These are phyloP conservation scores for Corylus heterophylla DNA, from an alignment of 306 rosid genomes.

Conservation along the genomic window DNA sequence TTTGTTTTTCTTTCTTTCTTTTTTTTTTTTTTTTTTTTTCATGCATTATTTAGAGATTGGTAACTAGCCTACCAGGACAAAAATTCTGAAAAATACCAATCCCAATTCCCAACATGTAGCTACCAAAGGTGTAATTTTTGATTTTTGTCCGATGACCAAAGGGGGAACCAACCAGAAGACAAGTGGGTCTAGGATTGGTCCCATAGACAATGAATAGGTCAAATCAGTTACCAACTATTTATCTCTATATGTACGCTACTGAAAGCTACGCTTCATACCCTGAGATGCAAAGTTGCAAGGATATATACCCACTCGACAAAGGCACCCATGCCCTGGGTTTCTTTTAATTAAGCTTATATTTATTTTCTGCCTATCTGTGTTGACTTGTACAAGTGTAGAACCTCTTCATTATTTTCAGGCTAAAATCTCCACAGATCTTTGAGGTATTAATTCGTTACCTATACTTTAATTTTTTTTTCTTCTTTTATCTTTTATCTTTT, in stretches of 20 bases:
- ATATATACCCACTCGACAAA: background rate
- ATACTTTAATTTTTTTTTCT: no score
- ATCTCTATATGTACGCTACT: background rate
- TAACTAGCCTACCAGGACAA: background rate
- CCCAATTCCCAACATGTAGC: background rate
- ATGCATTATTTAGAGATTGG: background rate
- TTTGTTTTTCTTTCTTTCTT: no score
- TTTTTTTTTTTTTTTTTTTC: background rate
- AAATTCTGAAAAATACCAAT: background rate
- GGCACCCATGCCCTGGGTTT: background rate
- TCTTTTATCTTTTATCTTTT: no score
- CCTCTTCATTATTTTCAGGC: background rate
- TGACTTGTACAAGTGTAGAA: background rate
- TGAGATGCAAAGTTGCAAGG: constrained; percentile 1
- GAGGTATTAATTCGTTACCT: no score
- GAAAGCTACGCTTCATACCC: constrained; percentile 25
- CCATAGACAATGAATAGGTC: constrained; percentile 10
- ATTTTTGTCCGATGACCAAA: background rate
- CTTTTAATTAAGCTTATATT: background rate
- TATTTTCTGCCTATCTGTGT: background rate
- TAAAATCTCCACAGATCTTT: no score
- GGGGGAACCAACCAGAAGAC: background rate
- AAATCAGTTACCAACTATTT: constrained; percentile 27
- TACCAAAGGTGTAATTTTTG: background rate
- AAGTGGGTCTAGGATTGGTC: constrained; percentile 8